Conservation (phyloP, 495 filamentous ascomycete species). For the Tuber indicum region DNA sequence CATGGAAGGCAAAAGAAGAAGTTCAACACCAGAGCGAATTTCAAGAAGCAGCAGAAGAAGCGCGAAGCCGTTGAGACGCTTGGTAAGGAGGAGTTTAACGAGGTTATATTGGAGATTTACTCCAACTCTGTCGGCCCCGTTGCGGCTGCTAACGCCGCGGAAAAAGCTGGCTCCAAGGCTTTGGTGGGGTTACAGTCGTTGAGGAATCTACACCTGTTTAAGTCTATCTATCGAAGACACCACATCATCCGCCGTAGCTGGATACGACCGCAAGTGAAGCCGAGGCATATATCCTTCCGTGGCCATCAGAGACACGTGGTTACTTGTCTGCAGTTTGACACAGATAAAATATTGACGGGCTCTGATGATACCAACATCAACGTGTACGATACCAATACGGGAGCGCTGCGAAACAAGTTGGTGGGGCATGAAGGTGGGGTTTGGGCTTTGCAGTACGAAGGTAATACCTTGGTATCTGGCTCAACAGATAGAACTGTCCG, state of each 20-base stretch:
- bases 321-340: slow-evolving; percentile 94
- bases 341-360: slow-evolving; percentile 94
- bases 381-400: slow-evolving; percentile 96
- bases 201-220: slow-evolving; percentile 81
- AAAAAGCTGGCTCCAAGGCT: slow-evolving; percentile 72
- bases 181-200: slow-evolving; percentile 70
- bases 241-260: slow-evolving; percentile 82
- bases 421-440: slow-evolving; percentile 95
- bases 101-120: slow-evolving; percentile 40
- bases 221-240: slow-evolving; percentile 89
- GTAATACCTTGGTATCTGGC: slow-evolving; percentile 89
- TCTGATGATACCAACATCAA: slow-evolving; percentile 98
- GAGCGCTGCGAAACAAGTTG: slow-evolving; percentile 70
- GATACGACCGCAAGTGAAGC: slow-evolving; percentile 77
- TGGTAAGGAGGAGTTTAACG: slow-evolving; percentile 42
- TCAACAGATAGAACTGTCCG: slow-evolving; percentile 93
- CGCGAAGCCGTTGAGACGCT: slow-evolving; percentile 41
- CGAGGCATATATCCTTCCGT: slow-evolving; percentile 90
- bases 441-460: slow-evolving; percentile 95
- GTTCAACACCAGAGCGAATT: slow-evolving; percentile 42
- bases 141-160: slow-evolving; percentile 75
- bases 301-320: slow-evolving; percentile 95
- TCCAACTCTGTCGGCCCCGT: slow-evolving; percentile 67
- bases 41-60: slow-evolving; percentile 44
- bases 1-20: slow-evolving; percentile 48